Base-by-base conservation (phyloP, 129 eudicot species). In the Flaveria brownii region DNA sequence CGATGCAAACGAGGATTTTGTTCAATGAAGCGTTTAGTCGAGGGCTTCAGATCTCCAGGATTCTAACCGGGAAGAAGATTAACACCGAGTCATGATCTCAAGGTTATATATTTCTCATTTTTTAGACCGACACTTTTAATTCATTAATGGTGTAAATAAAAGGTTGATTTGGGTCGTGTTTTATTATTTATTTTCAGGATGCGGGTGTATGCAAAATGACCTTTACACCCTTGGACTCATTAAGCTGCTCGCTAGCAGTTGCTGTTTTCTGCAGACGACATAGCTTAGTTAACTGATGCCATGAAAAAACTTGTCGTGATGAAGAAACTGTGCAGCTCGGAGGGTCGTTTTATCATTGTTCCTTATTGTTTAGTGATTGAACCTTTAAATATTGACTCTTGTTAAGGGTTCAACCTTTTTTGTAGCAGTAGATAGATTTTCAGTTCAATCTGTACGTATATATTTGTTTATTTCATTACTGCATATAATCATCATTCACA, bases 1-100 rank as follows among this genome's bases (percentile, higher is more conserved):
- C 92, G 5, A 93, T 93, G 98, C 98, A 93, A 80, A 93, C 97
- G 5, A 84, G 98, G 84, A 93, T 93, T 54, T 70, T 93, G 46
- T 93, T 93, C 67, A 93, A 93, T 41, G 96, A 93, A 64, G 98
- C 91, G 41, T 93, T 93, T 80, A 93, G 96, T 71, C 78, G 98
- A 62, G 97, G 98, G n/a, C 97, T 93, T 36, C 97, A 90, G 79
- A 93, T 93, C 45, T 93, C 96, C 22, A 85, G 91, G 28, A 83
- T 92, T 79, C 76, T 92, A 39, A 85, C 97, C 26, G 96, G 96
- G 79, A 89, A 89, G 86, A 91, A 85, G 47, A 62, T 84, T 25
- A 87, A 85, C 80, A 7, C 78, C 0, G 86, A 82, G 51, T 73
- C 63, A 57, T 87, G 80, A 87, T 63, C 43, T 33, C 15, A 81